Evolutionary conservation across 345 rosid species (phyloP).

Genomic region (Firmiana major): DNA sequence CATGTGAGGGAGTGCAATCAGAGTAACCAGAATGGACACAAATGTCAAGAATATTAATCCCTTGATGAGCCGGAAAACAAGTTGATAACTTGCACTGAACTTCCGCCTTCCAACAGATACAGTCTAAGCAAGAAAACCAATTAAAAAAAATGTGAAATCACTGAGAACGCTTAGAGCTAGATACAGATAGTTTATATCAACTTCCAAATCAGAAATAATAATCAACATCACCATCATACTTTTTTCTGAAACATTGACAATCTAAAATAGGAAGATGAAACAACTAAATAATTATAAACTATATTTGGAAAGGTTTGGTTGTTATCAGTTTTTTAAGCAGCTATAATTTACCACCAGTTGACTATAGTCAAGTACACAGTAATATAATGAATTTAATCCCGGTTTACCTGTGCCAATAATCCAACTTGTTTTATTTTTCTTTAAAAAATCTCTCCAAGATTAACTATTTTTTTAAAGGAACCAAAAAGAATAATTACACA

Average conservation of each 20-base stretch:
- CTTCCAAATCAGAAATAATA: too few relatives aligned
- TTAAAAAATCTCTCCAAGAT: not conserved
- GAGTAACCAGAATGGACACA: constrained; percentile 63
- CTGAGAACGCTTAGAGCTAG: not conserved
- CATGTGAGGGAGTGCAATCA: constrained; percentile 87
- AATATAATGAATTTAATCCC: not conserved
- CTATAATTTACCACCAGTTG: too few relatives aligned
- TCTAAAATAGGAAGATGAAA: too few relatives aligned
- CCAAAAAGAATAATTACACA: not conserved
- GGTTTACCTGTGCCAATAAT: not conserved
- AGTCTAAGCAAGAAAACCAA: constrained; percentile 45
- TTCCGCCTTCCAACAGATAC: constrained; percentile 91
- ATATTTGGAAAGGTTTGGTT: too few relatives aligned
- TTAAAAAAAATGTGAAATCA: not conserved
- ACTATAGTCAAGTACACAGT: too few relatives aligned
- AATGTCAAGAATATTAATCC: constrained; percentile 92
- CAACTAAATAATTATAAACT: too few relatives aligned
- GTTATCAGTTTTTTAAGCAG: too few relatives aligned
- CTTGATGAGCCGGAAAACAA: constrained; percentile 87
- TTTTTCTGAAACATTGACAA: too few relatives aligned
- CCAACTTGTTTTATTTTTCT: not conserved
- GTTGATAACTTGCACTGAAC: constrained; percentile 94
- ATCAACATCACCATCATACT: too few relatives aligned
- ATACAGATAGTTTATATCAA: too few relatives aligned
- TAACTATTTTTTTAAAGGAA: not conserved